Evolutionary conservation across 2,329 filamentous ascomycete genomes (phyloP), one percentile per base, ranked within the genome.

Genomic region (Epichloe hybrida): DNA sequence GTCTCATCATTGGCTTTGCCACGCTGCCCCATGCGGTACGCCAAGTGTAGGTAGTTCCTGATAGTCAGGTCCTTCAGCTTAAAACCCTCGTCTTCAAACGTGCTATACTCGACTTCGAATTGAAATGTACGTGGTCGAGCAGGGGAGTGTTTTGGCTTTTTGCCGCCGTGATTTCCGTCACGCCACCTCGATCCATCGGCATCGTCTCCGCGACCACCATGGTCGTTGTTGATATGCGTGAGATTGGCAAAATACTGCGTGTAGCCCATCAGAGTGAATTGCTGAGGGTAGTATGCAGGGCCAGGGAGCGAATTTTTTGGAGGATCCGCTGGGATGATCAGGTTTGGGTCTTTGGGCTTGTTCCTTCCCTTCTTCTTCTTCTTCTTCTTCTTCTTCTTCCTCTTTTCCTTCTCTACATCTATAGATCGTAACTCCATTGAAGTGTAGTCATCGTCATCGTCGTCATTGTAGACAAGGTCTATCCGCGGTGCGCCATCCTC

Each of bases 231-330:
- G 67, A 95, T 83, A 52, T 80, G 71, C 0, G 91, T 97, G n/a
- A 98, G 71, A 64, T 98, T 98, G 54, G 91, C 89, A 66, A 81
- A 96, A 66, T 94, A 96, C 61, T 98, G 93, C 4, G 81, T 88
- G 66, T 88, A 96, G 5, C 87, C 81, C 3, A 84, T 75, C 54
- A 90, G 73, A 0, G 88, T 86, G 38, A 97, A 72, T 0, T 87
- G 73, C 63, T 98, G 93, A 7, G 85, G 81, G 17, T 83, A 88
- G 67, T 98, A 97, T 7, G 88, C 93, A 0, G 93, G 93, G 0
- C 93, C 93, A 0, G 91, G 91, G 5, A 80, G 80, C 7, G 84
- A 69, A 2, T 77, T 77, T 58, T 81, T 81, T 0, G 86, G 79
- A 2, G 93, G 93, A 1, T 83, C 79, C 0, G 80, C 67, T 0